Conservation (phyloP, 2,329 filamentous ascomycete genomes). For the Thelonectria discophora region DNA sequence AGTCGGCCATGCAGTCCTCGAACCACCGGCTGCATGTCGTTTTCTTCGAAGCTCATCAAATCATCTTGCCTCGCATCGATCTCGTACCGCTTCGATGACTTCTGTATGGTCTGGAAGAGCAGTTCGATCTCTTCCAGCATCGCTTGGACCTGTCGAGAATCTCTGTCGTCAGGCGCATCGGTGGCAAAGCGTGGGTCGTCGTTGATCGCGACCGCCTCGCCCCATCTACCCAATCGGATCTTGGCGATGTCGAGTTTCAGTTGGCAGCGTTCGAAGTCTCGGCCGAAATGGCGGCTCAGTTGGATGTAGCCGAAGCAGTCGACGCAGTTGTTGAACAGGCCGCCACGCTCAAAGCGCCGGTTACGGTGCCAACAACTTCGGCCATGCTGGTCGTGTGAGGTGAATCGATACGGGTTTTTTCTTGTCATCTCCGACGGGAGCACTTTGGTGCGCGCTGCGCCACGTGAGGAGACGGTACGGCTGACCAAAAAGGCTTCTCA, state of each 20-base stretch:
- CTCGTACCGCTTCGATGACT: slow-evolving; percentile 39
- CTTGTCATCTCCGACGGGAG: too few relatives aligned
- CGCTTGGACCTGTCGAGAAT: slow-evolving; percentile 20
- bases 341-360: background rate
- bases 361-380: background rate
- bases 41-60: background rate
- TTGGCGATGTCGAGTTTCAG: slow-evolving; percentile 46
- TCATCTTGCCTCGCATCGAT: slow-evolving; percentile 16
- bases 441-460: too few relatives aligned
- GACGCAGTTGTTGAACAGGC: slow-evolving; percentile 6
- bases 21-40: background rate
- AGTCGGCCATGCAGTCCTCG: background rate
- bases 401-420: background rate
- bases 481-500: too few relatives aligned
- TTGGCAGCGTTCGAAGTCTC: slow-evolving; percentile 46
- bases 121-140: slow-evolving; percentile 40
- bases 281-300: slow-evolving; percentile 46
- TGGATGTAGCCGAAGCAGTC: slow-evolving; percentile 53
- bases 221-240: slow-evolving; percentile 47
- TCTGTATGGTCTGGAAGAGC: slow-evolving; percentile 38
- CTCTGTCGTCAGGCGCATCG: slow-evolving; percentile 15
- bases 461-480: too few relatives aligned
- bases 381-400: slow-evolving; percentile 1
- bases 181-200: slow-evolving; percentile 37
- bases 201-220: slow-evolving; percentile 44